A percentile compares a stretch with the other conserved stretches of the same genome.
Conservation (phyloP, 2,329 filamentous ascomycete species). For the Colletotrichum siamense region DNA sequence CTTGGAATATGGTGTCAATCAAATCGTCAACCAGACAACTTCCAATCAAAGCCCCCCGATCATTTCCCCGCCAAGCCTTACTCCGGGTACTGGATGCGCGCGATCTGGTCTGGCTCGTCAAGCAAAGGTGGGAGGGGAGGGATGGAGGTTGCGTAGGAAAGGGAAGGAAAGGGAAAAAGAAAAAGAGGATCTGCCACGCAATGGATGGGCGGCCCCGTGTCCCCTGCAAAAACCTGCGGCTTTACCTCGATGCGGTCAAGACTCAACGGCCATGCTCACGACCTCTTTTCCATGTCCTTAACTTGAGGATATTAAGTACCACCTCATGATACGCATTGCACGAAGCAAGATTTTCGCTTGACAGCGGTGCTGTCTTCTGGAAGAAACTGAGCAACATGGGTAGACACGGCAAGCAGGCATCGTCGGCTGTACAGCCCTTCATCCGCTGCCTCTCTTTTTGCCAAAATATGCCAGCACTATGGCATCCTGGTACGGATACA, state of each 20-base stretch:
- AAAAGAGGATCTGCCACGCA: constrained; percentile 12
- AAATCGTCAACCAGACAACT: not conserved
- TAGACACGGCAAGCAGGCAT: not conserved
- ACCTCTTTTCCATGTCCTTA: constrained; percentile 4
- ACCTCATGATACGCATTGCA: not conserved
- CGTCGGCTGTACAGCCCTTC: not conserved
- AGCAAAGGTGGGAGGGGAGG: not conserved
- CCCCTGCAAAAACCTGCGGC: constrained; percentile 13
- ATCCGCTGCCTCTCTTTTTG: not conserved
- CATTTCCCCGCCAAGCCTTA: not conserved
- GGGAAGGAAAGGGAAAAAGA: not conserved
- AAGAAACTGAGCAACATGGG: not conserved
- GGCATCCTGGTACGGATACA: not conserved
- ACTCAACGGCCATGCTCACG: not conserved
- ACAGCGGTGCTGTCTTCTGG: not conserved
- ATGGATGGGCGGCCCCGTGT: not conserved
- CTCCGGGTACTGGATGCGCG: not conserved
- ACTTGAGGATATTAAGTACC: constrained; percentile 22
- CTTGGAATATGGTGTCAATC: not conserved
- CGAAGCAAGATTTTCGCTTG: not conserved
- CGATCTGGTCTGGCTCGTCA: not conserved
- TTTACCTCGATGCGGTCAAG: constrained; percentile 16
- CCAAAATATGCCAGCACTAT: not conserved
- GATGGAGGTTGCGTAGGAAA: not conserved
- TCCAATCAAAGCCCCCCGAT: not conserved